These are phyloP conservation scores for Nemania abortiva DNA, from an alignment of 2,329 filamentous ascomycete genomes.

Conservation along the genomic window DNA sequence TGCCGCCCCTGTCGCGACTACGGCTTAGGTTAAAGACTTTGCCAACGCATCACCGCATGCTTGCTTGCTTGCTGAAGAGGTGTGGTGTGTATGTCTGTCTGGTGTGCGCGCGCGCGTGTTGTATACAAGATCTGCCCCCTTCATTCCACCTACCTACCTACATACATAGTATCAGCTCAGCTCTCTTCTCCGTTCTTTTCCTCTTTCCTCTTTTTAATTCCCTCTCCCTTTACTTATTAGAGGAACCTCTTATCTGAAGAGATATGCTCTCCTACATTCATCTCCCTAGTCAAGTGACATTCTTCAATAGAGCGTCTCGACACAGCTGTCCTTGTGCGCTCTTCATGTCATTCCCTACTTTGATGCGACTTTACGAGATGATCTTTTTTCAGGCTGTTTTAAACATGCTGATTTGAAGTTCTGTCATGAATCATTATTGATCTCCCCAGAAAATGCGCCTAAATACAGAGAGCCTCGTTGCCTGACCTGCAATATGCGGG, in stretches of 20 bases:
- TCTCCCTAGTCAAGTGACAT: slow-evolving; percentile 28
- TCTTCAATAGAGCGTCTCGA: slow-evolving; percentile 18
- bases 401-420: slow-evolving; percentile 23
- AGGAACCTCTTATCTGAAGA: background rate
- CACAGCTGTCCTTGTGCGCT: background rate
- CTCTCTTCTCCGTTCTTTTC: slow-evolving; percentile 37
- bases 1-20: slow-evolving; percentile 45
- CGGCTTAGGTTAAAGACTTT: slow-evolving; percentile 49
- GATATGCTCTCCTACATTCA: background rate
- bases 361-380: background rate
- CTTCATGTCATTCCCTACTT: slow-evolving; percentile 1
- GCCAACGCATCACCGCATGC: slow-evolving; percentile 54
- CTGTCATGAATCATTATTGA: slow-evolving; percentile 52
- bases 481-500: slow-evolving; percentile 42
- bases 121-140: slow-evolving; percentile 43
- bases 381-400: slow-evolving; percentile 14
- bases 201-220: slow-evolving; percentile 23
- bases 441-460: slow-evolving; percentile 51
- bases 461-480: slow-evolving; percentile 50
- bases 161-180: slow-evolving; percentile 42
- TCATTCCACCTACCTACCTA: slow-evolving; percentile 43
- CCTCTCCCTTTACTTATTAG: slow-evolving; percentile 29
- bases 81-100: slow-evolving; percentile 52
- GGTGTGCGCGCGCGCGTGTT: slow-evolving; percentile 46
- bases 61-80: slow-evolving; percentile 38